phyloP scores from a whole-genome alignment of 495 filamentous ascomycete species.

The Clohesyomyces aquaticus region DNA sequence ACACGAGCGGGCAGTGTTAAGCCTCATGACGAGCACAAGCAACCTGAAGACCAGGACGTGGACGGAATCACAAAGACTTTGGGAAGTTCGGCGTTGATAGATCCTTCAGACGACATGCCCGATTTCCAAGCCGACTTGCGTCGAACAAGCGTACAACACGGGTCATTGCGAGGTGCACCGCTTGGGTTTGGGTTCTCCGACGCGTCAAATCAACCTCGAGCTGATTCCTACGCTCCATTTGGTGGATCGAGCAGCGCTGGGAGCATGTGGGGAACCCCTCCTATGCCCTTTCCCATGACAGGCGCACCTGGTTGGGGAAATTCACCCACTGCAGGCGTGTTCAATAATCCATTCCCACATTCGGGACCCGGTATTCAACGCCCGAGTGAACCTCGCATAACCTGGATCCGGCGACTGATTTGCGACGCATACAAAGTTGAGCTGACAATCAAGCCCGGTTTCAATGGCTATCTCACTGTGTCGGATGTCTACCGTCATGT shows the following conservation, averaged over 20 bases:
- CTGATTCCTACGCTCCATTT: constrained; percentile 35
- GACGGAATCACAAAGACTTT: constrained; percentile 81
- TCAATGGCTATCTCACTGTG: constrained; percentile 68
- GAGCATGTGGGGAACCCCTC: constrained; percentile 44
- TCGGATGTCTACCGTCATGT: constrained; percentile 68
- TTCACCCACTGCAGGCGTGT: constrained; percentile 36
- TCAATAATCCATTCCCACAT: constrained; percentile 54
- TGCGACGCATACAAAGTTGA: constrained; percentile 65
- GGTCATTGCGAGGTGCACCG: constrained; percentile 38
- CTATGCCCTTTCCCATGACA: constrained; percentile 38
- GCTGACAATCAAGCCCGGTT: constrained; percentile 44
- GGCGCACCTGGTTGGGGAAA: constrained; percentile 39
- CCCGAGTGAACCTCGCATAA: constrained; percentile 57
- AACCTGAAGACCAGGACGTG: constrained; percentile 51
- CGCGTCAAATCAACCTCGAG: constrained; percentile 19
- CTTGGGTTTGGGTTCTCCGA: constrained; percentile 43
- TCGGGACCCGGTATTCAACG: constrained; percentile 48
- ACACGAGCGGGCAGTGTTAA: constrained; percentile 82
- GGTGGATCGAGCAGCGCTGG: constrained; percentile 24
- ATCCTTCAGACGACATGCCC: constrained; percentile 65
- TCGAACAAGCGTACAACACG: constrained; percentile 42
- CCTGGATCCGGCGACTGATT: constrained; percentile 60
- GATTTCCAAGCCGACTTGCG: constrained; percentile 47
- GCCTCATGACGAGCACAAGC: constrained; percentile 54
- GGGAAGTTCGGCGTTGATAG: constrained; percentile 92